Conservation (phyloP, 345 rosid genomes). For the Luvunga scandens region DNA sequence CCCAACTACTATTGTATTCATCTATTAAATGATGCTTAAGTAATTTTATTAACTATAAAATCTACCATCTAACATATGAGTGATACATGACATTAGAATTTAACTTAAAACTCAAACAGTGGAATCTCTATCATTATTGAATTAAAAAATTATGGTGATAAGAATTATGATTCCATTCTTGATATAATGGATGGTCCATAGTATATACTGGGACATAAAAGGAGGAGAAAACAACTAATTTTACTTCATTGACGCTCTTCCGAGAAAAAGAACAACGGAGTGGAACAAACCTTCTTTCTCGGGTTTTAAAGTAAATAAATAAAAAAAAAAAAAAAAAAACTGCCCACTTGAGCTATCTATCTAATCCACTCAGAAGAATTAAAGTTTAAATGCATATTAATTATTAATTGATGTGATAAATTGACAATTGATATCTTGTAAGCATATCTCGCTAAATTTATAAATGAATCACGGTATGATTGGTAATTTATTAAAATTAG, state of each 20-base stretch:
- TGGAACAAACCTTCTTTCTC: background rate
- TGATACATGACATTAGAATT: too few species aligned
- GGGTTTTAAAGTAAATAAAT: conserved; percentile 1
- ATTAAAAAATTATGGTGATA: background rate
- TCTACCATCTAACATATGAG: too few species aligned
- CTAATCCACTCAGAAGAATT: background rate
- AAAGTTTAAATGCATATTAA: background rate
- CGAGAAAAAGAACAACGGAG: background rate
- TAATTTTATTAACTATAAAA: too few species aligned
- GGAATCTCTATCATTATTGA: too few species aligned
- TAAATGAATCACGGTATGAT: background rate
- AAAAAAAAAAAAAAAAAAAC: conserved; percentile 10
- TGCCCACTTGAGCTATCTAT: background rate
- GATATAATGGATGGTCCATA: background rate
- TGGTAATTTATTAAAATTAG: background rate
- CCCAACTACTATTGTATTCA: too few species aligned
- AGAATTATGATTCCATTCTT: background rate
- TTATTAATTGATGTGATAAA: background rate
- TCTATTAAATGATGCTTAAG: too few species aligned
- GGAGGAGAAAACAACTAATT: background rate
- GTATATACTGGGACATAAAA: background rate
- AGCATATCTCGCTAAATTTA: background rate
- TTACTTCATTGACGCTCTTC: conserved; percentile 2
- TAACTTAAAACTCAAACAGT: too few species aligned
- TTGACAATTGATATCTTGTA: background rate